phyloP scores from a whole-genome alignment of 371 early-diverging fungal genomes.

The Mortierella sp. region DNA sequence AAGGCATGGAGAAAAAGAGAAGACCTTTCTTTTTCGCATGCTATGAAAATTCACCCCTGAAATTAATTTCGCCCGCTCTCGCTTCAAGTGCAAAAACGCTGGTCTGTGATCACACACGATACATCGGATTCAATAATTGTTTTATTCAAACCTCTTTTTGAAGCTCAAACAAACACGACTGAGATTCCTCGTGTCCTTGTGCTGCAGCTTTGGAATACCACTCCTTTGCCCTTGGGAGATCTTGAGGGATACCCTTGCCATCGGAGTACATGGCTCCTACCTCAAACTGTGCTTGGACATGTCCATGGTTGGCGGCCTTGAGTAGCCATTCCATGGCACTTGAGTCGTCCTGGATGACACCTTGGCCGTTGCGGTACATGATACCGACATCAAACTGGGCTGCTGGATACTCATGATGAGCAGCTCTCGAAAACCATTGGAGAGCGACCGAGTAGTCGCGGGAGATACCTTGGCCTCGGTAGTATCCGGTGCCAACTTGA shows the following conservation, averaged over 20 bases:
- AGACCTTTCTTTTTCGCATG: too few species aligned
- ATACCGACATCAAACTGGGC: neutral
- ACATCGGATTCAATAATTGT: too few species aligned
- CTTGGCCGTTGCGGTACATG: neutral
- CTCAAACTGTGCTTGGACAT: conserved; percentile 55
- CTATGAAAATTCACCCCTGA: too few species aligned
- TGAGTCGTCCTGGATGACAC: neutral
- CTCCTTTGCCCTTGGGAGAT: neutral
- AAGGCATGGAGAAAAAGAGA: too few species aligned
- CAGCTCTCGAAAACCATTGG: neutral
- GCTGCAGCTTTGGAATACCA: neutral
- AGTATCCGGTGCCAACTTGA: neutral
- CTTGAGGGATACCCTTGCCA: neutral
- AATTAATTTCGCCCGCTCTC: too few species aligned
- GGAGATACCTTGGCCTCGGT: neutral
- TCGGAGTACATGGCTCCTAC: conserved; percentile 59
- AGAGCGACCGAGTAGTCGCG: neutral
- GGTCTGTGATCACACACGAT: too few species aligned
- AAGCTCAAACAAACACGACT: too few species aligned
- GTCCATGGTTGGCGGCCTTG: conserved; percentile 5
- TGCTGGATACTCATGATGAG: neutral
- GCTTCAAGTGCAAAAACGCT: too few species aligned
- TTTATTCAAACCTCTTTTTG: too few species aligned
- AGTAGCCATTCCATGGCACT: neutral
- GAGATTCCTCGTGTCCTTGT: neutral